Evolutionary conservation across 305 asterid genomes (phyloP).

Genomic region (Rubia tinctorum): DNA sequence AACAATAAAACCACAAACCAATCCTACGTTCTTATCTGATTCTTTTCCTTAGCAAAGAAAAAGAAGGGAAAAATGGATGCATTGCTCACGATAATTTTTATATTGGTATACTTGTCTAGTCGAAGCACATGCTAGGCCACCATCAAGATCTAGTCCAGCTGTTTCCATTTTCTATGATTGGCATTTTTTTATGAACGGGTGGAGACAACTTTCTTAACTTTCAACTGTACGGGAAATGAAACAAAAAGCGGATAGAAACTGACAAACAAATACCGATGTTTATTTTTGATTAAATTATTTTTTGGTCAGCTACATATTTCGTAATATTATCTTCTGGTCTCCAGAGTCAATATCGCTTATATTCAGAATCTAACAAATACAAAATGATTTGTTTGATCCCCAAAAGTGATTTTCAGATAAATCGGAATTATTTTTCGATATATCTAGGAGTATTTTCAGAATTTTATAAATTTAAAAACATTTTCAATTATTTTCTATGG

Average conservation of each 20-base stretch:
- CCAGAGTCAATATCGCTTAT: no score
- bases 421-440: no score
- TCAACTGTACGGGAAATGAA: neutral
- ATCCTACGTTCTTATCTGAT: neutral
- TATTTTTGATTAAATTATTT: no score
- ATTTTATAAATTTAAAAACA: no score
- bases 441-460: no score
- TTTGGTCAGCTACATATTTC: no score
- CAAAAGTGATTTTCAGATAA: no score
- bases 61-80: neutral
- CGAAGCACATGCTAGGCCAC: conserved; percentile 14
- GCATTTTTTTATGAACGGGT: no score
- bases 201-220: neutral
- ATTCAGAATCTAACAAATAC: no score
- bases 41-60: neutral
- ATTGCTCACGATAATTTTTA: neutral
- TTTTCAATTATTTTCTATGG: no score
- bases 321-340: no score
- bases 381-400: no score
- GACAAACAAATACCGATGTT: neutral
- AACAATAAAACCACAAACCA: neutral
- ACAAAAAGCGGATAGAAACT: neutral
- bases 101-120: neutral
- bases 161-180: neutral
- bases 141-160: neutral